Conservation (phyloP, 441 rosid species). For the Capsella rubella region DNA sequence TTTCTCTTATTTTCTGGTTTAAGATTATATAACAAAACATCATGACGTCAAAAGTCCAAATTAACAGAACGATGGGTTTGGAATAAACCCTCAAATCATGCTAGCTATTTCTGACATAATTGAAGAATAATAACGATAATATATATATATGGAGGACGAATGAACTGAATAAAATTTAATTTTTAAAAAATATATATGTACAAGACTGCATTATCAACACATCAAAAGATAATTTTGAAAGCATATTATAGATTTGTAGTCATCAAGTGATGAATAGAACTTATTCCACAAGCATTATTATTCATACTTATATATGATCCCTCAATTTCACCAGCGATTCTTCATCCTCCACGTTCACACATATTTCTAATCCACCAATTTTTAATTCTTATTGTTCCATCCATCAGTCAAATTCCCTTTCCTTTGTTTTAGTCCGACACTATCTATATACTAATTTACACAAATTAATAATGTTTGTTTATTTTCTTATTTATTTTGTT, state of each 20-base stretch:
- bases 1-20: not conserved
- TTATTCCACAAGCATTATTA: conserved; percentile 42
- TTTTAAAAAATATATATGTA: not conserved
- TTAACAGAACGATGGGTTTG: not conserved
- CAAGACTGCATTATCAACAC: conserved; percentile 17
- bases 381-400: conserved; percentile 25
- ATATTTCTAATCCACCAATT: conserved; percentile 37
- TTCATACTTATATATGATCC: conserved; percentile 28
- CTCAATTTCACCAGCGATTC: conserved; percentile 38
- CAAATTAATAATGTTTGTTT: not conserved
- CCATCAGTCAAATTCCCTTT: conserved; percentile 27
- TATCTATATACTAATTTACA: conserved; percentile 19
- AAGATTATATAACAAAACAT: not conserved
- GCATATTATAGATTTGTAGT: conserved; percentile 30
- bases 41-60: conserved; percentile 5
- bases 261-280: conserved; percentile 42
- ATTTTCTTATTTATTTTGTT: conserved; percentile 17
- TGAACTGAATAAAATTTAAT: conserved; percentile 18
- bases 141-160: conserved; percentile 1
- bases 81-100: conserved; percentile 28
- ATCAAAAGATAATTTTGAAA: conserved; percentile 16
- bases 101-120: conserved; percentile 10
- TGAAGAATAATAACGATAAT: conserved; percentile 28
- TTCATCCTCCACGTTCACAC: conserved; percentile 40
- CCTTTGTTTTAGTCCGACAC: conserved; percentile 17